These are phyloP conservation scores for Eucalyptus pauciflora DNA, from an alignment of 345 rosid species.

Conservation along the genomic window DNA sequence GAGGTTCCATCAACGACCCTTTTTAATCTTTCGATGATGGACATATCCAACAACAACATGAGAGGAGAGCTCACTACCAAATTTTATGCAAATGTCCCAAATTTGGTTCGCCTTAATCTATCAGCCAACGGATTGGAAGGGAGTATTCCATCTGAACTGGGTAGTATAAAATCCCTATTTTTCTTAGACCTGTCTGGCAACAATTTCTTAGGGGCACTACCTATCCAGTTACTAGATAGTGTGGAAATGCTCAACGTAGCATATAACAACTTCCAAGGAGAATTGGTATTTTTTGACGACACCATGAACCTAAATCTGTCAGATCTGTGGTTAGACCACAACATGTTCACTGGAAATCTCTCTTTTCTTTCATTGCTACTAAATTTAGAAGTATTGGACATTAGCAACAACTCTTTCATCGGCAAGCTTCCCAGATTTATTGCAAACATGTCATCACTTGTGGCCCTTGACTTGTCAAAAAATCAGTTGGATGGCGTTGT, in stretches of 20 bases:
- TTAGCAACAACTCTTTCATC: accelerated
- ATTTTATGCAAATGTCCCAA: not conserved
- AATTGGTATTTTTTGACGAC: accelerated
- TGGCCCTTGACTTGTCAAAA: not conserved
- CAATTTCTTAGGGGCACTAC: not conserved
- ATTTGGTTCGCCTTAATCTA: accelerated
- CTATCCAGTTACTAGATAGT: not conserved
- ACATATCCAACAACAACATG: not conserved
- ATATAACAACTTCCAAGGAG: not conserved
- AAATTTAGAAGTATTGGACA: accelerated
- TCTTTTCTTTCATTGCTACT: not conserved
- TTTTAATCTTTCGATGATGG: accelerated
- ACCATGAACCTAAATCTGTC: accelerated
- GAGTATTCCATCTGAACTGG: not conserved
- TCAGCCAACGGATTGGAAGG: not conserved
- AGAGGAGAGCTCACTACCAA: not conserved
- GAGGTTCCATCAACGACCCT: not conserved
- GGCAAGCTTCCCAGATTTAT: not conserved
- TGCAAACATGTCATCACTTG: accelerated
- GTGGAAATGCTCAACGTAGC: not conserved
- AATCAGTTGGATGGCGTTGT: not conserved
- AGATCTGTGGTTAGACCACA: accelerated
- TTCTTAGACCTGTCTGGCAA: accelerated
- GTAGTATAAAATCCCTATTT: accelerated
- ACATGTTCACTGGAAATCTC: not conserved